Conservation (phyloP, 345 rosid species). For the Ceriops zippeliana region DNA sequence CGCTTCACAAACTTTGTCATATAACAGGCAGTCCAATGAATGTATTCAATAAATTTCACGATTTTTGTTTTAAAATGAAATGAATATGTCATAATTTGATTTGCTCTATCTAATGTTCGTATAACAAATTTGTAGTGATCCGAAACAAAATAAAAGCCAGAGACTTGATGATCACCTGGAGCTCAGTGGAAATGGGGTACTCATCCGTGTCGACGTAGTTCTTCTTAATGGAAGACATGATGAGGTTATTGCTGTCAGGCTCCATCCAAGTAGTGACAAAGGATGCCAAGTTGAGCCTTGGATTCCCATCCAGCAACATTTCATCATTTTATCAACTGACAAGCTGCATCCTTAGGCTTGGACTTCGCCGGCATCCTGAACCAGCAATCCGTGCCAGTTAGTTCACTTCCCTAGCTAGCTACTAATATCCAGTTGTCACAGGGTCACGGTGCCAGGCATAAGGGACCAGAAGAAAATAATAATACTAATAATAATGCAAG, state of each 20-base stretch:
- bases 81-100: too few species aligned
- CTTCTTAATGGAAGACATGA: conserved; percentile 13
- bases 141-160: background rate
- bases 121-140: background rate
- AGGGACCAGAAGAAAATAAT: too few species aligned
- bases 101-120: too few species aligned
- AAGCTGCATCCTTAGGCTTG: conserved; percentile 16
- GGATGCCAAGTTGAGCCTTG: conserved; percentile 22
- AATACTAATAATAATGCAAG: too few species aligned
- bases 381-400: background rate
- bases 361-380: conserved; percentile 14
- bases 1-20: too few species aligned
- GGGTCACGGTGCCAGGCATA: too few species aligned
- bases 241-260: conserved; percentile 12
- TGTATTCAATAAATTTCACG: too few species aligned
- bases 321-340: conserved; percentile 12
- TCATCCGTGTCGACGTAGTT: conserved; percentile 11
- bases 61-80: too few species aligned
- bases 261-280: conserved; percentile 18
- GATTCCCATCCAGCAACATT: conserved; percentile 18
- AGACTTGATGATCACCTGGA: conserved; percentile 5
- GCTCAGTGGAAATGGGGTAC: conserved; percentile 17
- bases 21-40: too few species aligned
- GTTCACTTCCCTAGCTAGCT: background rate
- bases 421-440: background rate